phyloP scores from a whole-genome alignment of 768 basidiomycete species.

The Hygrocybe punicea region DNA sequence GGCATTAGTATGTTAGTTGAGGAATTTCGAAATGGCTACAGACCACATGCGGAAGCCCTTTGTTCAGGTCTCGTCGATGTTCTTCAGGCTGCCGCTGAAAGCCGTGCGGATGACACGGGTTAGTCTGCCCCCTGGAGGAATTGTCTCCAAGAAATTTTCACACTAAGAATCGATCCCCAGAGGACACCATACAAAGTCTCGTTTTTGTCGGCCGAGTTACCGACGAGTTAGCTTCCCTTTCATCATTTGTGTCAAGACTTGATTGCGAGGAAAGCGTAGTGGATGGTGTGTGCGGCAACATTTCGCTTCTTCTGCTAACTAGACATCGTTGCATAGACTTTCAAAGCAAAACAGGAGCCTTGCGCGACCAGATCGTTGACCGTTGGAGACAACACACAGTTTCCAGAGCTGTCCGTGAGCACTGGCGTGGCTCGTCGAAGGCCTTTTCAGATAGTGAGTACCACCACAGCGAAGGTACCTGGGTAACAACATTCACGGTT shows the following conservation, averaged over 20 bases:
- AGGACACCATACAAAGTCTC: conserved; percentile 30
- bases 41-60: conserved; percentile 48
- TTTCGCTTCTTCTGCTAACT: background rate
- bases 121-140: conserved; percentile 13
- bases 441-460: conserved; percentile 25
- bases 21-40: conserved; percentile 45
- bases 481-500: background rate
- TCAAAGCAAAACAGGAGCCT: conserved; percentile 35
- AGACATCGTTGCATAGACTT: conserved; percentile 41
- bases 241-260: conserved; percentile 43
- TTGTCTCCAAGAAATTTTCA: too few species aligned
- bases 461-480: background rate
- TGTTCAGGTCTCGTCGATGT: conserved; percentile 42
- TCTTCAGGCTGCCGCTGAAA: conserved; percentile 38
- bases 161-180: conserved; percentile 8
- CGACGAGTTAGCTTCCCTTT: conserved; percentile 45
- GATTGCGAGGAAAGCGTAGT: conserved; percentile 39
- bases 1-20: conserved; percentile 38
- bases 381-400: conserved; percentile 54
- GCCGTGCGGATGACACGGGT: conserved; percentile 36
- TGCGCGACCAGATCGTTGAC: conserved; percentile 48
- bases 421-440: conserved; percentile 17
- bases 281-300: conserved; percentile 19
- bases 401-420: conserved; percentile 29
- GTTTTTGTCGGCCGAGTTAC: conserved; percentile 51